Base-by-base conservation (phyloP, 306 rosid species). In the Lagenaria siceraria region DNA sequence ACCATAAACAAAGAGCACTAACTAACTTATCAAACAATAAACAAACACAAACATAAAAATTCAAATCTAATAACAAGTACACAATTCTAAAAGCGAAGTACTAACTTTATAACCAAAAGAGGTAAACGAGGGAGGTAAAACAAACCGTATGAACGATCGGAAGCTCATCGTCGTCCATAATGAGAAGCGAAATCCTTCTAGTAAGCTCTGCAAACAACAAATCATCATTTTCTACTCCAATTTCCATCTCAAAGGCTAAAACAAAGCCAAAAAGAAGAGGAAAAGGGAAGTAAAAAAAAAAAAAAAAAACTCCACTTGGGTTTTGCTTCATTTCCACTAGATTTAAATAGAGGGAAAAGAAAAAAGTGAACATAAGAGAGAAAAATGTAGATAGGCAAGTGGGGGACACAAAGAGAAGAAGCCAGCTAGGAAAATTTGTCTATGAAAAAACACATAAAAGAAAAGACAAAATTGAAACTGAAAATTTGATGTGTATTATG, bases 91-190 rank as follows among this genome's bases (percentile, higher is more conserved):
- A 42, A 42, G 12, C 17, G 2, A 3, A n/a, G 1, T 0, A 19
- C 25, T 9, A 1, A n/a, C n/a, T 10, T 4, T 46, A 46, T 33
- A 33, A 33, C 55, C 2, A 6, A 15, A 60, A 5, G 21, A 7
- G 8, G 22, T 5, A 52, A 52, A 18, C 46, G 0, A 40, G 12
- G 4, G 19, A 59, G 21, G 10, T 0, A 18, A 29, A 68, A 68
- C 55, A 3, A 69, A 91, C 92, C 86, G 36, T 82, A 82, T 58
- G 65, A 64, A 87, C 31, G 58, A 77, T 78, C 48, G 55, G 55
- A 46, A 43, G 21, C 38, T 91, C 88, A 25, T 92, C 93, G 36
- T 90, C 97, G 12, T 92, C 96, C 97, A 90, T 86, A 59, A 92
- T 90, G 4, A 90, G 82, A 51, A 87, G 91, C 66, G 90, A 87